Evolutionary conservation across 805 yeast species (phyloP).

Genomic region (Ogataea methylovora): DNA sequence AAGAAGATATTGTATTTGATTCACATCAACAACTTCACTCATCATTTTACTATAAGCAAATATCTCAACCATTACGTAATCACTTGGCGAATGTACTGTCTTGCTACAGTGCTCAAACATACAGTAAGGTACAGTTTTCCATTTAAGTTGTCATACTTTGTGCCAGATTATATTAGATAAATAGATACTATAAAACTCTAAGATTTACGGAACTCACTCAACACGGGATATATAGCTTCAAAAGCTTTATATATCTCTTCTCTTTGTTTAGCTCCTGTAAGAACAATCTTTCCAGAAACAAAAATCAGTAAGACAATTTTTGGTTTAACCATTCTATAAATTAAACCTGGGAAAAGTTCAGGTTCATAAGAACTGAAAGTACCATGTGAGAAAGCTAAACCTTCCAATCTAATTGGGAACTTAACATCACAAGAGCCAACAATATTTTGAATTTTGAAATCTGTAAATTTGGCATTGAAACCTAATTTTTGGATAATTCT

Average conservation of each 20-base stretch:
- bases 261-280: constrained; percentile 98
- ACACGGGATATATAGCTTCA: constrained; percentile 96
- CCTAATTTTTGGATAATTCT: constrained; percentile 97
- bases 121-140: no score
- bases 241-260: constrained; percentile 98
- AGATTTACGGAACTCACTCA: constrained; percentile 97
- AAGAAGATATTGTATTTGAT: no score
- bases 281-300: constrained; percentile 94
- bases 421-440: constrained; percentile 99
- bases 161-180: no score
- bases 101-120: no score
- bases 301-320: constrained; percentile 92
- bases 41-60: no score
- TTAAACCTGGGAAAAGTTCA: constrained; percentile 94
- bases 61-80: no score
- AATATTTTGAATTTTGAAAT: constrained; percentile 95
- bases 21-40: no score
- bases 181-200: no score
- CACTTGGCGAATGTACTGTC: no score
- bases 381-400: constrained; percentile 96
- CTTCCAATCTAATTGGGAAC: constrained; percentile 95
- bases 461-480: constrained; percentile 95
- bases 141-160: no score
- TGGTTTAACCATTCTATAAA: constrained; percentile 99
- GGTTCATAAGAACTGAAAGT: constrained; percentile 98